These are phyloP conservation scores for Syzygium grande DNA, from an alignment of 345 rosid species.

Conservation along the genomic window DNA sequence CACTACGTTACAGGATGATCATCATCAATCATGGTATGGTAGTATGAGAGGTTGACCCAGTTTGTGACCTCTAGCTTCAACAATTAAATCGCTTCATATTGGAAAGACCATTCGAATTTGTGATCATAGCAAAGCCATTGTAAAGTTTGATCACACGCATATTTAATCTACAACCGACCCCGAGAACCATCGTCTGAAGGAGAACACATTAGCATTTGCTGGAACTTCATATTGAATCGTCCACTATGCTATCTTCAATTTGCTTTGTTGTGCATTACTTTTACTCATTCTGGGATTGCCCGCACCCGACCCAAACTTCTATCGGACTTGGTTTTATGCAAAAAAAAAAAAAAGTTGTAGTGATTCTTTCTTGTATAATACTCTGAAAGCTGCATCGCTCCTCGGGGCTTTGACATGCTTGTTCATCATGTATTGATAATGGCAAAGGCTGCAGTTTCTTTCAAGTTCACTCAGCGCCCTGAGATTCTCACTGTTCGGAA, in stretches of 20 bases:
- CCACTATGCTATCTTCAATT: not conserved
- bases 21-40: not conserved
- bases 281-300: not conserved
- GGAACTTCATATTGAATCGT: not conserved
- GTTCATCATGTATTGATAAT: not conserved
- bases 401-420: not conserved
- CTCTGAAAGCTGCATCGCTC: not conserved
- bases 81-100: not conserved
- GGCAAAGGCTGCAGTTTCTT: not conserved
- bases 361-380: not conserved
- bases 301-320: not conserved
- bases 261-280: not conserved
- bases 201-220: not conserved
- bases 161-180: not conserved
- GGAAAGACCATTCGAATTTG: not conserved
- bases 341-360: not conserved
- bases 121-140: not conserved
- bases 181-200: not conserved
- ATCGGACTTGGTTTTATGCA: not conserved
- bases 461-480: not conserved
- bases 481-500: not conserved
- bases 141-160: not conserved
- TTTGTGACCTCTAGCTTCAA: not conserved
- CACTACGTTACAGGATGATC: not conserved
- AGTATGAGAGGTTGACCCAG: not conserved